Conservation (phyloP, 1,139 yeast species). For the Protomyces arabidopsidicola region DNA sequence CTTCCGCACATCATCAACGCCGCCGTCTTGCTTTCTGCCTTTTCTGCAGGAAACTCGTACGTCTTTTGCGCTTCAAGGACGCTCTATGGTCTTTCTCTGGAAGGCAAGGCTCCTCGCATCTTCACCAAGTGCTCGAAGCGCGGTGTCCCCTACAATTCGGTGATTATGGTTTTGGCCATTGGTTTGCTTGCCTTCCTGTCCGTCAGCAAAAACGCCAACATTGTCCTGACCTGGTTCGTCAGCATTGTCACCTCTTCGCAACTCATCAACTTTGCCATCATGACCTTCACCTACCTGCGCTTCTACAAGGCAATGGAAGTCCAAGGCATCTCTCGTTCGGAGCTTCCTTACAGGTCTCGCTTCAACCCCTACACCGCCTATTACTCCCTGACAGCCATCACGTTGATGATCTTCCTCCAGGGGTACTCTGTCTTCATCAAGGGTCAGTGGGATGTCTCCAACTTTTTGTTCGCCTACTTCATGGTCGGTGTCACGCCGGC, state of each 20-base stretch:
- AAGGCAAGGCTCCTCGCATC: slow-evolving; percentile 57
- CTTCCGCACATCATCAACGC: slow-evolving; percentile 72
- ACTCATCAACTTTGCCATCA: slow-evolving; percentile 50
- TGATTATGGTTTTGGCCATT: slow-evolving; percentile 46
- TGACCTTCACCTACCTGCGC: slow-evolving; percentile 45
- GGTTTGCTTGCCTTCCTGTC: slow-evolving; percentile 60
- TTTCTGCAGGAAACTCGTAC: slow-evolving; percentile 72
- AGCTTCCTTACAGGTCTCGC: slow-evolving; percentile 44
- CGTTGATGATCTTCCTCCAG: slow-evolving; percentile 59
- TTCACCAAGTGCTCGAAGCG: slow-evolving; percentile 53
- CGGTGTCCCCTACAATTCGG: slow-evolving; percentile 55
- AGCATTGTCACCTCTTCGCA: slow-evolving; percentile 65
- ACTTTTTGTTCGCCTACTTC: slow-evolving; percentile 45
- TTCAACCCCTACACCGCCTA: slow-evolving; percentile 54
- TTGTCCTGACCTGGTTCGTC: slow-evolving; percentile 78
- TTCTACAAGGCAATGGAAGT: slow-evolving; percentile 32
- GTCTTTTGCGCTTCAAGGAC: slow-evolving; percentile 60
- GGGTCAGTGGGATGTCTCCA: slow-evolving; percentile 53
- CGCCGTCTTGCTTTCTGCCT: slow-evolving; percentile 62
- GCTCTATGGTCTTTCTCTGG: slow-evolving; percentile 54
- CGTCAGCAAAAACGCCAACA: slow-evolving; percentile 55
- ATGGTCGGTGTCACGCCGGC: slow-evolving; percentile 50
- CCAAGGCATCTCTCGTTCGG: slow-evolving; percentile 30
- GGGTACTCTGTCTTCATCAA: slow-evolving; percentile 58
- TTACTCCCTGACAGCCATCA: slow-evolving; percentile 45